phyloP scores from a whole-genome alignment of 768 basidiomycete genomes.

The Coprinopsis cinerea region DNA sequence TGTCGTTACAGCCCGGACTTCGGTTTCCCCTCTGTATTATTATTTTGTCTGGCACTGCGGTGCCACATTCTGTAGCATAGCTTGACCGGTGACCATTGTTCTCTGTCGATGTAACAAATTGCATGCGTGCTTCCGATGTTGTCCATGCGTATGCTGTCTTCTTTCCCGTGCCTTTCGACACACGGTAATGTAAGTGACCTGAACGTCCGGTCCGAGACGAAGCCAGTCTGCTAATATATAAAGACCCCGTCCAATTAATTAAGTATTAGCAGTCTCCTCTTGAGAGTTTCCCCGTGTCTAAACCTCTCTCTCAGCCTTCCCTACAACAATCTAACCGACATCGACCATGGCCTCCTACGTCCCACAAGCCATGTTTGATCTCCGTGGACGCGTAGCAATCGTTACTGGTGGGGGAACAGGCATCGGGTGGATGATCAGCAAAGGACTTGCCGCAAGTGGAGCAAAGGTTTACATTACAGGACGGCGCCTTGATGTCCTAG shows the following conservation, averaged over 20 bases:
- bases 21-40: too few relatives aligned
- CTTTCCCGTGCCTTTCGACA: too few relatives aligned
- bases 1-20: too few relatives aligned
- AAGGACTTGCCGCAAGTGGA: slow-evolving; percentile 69
- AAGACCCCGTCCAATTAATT: too few relatives aligned
- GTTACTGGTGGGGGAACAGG: slow-evolving; percentile 53
- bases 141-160: neutral
- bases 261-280: too few relatives aligned
- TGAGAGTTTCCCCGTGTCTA: neutral
- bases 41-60: too few relatives aligned
- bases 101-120: neutral
- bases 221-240: too few relatives aligned
- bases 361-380: slow-evolving; percentile 38
- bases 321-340: slow-evolving; percentile 5
- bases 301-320: neutral
- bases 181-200: too few relatives aligned
- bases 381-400: slow-evolving; percentile 51
- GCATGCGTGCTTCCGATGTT: neutral
- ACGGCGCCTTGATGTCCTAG: slow-evolving; percentile 58
- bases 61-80: slow-evolving; percentile 5
- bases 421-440: slow-evolving; percentile 59
- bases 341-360: slow-evolving; percentile 19
- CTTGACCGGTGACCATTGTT: neutral
- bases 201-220: too few relatives aligned
- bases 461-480: slow-evolving; percentile 80